Evolutionary conservation across 2,329 filamentous ascomycete genomes (phyloP).

Genomic region (Pseudocercospora cruenta): DNA sequence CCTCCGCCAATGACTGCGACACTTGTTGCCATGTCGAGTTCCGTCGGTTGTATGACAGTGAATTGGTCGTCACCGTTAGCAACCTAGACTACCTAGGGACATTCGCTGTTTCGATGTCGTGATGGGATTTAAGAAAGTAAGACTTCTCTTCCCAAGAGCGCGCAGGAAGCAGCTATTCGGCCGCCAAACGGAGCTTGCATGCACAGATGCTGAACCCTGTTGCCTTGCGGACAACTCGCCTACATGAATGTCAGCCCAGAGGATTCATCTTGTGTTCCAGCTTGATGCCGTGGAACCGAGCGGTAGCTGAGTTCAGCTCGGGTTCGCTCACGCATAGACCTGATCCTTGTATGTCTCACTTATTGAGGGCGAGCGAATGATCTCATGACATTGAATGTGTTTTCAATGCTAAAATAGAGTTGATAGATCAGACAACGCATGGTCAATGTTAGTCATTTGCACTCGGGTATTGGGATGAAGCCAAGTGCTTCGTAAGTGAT

Average conservation of each 20-base stretch:
- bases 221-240: not conserved
- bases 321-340: not conserved
- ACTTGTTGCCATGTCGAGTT: not conserved
- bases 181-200: not conserved
- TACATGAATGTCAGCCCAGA: not conserved
- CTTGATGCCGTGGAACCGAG: not conserved
- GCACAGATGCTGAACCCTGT: not conserved
- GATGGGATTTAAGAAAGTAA: not conserved
- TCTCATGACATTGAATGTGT: not conserved
- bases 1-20: slow-evolving; percentile 17
- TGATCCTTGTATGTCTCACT: not conserved
- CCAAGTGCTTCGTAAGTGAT: not conserved
- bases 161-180: not conserved
- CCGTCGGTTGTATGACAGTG: not conserved
- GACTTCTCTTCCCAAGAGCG: not conserved
- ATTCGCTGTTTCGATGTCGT: not conserved
- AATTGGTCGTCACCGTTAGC: not conserved
- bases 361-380: not conserved
- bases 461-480: not conserved
- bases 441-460: no score
- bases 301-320: not conserved
- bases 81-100: not conserved
- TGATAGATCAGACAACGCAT: no score
- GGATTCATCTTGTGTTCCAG: not conserved
- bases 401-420: not conserved